Percentiles rank a stretch among this genome's conserved stretches.
phyloP scores from a whole-genome alignment of 2,329 filamentous ascomycete species.

The Trichoderma sp. region DNA sequence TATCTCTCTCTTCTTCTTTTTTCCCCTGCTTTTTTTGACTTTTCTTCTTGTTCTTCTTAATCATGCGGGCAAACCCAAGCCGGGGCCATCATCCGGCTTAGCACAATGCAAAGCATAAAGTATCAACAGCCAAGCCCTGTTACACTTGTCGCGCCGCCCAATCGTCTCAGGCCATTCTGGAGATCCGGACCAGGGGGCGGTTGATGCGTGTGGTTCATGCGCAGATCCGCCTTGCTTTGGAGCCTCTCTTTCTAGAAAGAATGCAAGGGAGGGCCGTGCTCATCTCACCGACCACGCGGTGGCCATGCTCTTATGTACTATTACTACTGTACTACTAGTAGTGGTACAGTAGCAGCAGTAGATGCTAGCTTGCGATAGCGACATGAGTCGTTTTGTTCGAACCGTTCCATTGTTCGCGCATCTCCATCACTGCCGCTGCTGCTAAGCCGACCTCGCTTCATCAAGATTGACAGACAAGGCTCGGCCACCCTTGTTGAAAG shows the following conservation, averaged over 20 bases:
- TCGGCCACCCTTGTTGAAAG: background rate
- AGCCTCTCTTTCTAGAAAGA: constrained; percentile 10
- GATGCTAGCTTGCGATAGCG: background rate
- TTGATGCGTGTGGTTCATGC: constrained; percentile 14
- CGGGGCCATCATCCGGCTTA: constrained; percentile 4
- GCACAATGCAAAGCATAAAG: constrained; percentile 13
- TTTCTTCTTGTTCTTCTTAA: background rate
- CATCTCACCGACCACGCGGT: background rate
- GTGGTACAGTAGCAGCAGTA: background rate
- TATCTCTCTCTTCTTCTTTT: no score
- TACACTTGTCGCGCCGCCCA: constrained; percentile 4
- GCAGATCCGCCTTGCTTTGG: constrained; percentile 9
- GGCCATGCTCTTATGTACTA: background rate
- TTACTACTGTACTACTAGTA: no score
- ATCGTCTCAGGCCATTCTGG: constrained; percentile 9
- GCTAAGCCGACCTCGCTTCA: background rate
- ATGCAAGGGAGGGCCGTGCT: constrained; percentile 1
- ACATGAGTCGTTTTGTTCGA: background rate
- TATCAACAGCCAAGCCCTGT: constrained; percentile 14
- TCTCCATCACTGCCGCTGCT: background rate
- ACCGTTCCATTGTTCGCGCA: background rate
- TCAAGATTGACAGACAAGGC: background rate
- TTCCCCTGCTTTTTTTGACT: background rate
- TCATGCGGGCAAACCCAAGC: constrained; percentile 3
- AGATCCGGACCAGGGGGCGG: constrained; percentile 10